Conservation (phyloP, 176 grass and related monocot species). For the Poa annua region DNA sequence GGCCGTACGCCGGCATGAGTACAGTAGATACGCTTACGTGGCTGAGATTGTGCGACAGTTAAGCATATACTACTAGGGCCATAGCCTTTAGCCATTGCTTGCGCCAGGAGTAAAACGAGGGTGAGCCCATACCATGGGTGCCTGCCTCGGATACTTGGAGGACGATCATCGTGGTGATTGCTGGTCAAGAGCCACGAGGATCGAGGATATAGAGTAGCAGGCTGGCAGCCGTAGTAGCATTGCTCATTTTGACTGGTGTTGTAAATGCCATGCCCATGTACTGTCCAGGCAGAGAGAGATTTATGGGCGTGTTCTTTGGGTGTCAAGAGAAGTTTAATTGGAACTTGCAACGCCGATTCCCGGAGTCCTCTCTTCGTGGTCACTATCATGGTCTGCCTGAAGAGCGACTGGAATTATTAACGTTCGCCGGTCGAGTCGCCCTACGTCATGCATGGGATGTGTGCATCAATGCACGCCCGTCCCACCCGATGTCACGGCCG, state of each 20-base stretch:
- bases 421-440: constrained; percentile 17
- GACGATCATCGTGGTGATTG: not conserved
- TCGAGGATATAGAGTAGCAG: not conserved
- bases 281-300: too few relatives aligned
- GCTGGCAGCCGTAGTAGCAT: too few relatives aligned
- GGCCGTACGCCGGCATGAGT: not conserved
- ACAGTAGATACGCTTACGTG: not conserved
- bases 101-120: not conserved
- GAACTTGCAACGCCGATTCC: not conserved
- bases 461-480: not conserved
- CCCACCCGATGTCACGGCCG: constrained; percentile 19
- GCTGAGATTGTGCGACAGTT: constrained; percentile 5
- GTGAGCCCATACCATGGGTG: constrained; percentile 19
- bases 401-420: not conserved
- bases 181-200: not conserved
- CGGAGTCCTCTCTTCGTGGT: not conserved
- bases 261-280: not conserved
- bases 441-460: constrained; percentile 9
- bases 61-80: constrained; percentile 24
- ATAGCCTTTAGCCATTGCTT: constrained; percentile 41
- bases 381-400: constrained; percentile 26
- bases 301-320: not conserved
- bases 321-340: not conserved
- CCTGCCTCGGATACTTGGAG: constrained; percentile 4
- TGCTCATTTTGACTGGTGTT: not conserved